phyloP scores from a whole-genome alignment of 1,139 yeast genomes.

The Hyphopichia fennica region DNA sequence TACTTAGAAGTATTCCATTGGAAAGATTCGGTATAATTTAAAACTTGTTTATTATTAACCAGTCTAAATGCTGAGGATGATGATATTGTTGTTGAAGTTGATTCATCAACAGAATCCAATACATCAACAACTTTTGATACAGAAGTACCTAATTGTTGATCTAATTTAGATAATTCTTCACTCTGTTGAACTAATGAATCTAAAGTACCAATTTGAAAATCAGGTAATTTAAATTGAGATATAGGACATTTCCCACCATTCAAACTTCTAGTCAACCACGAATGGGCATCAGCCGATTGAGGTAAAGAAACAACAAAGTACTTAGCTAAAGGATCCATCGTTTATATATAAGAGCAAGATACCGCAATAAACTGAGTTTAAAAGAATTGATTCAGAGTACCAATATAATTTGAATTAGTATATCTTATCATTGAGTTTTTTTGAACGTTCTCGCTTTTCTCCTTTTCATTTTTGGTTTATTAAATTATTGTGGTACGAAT shows the following conservation, averaged over 20 bases:
- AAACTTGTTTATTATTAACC: constrained; percentile 49
- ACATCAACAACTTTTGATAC: constrained; percentile 77
- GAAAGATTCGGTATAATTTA: constrained; percentile 69
- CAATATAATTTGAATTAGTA: too few relatives aligned
- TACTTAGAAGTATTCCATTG: constrained; percentile 87
- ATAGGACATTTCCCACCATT: constrained; percentile 45
- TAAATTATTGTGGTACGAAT: too few relatives aligned
- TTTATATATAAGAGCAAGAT: too few relatives aligned
- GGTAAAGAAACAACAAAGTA: constrained; percentile 56
- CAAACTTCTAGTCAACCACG: constrained; percentile 46
- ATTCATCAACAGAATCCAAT: constrained; percentile 51
- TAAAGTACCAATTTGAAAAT: constrained; percentile 90
- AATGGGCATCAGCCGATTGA: constrained; percentile 42
- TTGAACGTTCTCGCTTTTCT: too few relatives aligned
- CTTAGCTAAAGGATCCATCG: constrained; percentile 22
- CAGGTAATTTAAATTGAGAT: constrained; percentile 65
- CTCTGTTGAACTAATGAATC: constrained; percentile 89
- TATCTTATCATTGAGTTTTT: too few relatives aligned
- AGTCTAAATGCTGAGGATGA: constrained; percentile 20
- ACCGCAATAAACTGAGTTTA: too few relatives aligned
- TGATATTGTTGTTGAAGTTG: too few relatives aligned
- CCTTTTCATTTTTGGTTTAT: too few relatives aligned
- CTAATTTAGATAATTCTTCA: constrained; percentile 83
- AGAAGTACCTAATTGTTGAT: constrained; percentile 67
- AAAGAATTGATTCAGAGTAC: too few relatives aligned